Evolutionary conservation across 352 stramenopile genomes (phyloP).

Genomic region (Phytophthora lateralis): DNA sequence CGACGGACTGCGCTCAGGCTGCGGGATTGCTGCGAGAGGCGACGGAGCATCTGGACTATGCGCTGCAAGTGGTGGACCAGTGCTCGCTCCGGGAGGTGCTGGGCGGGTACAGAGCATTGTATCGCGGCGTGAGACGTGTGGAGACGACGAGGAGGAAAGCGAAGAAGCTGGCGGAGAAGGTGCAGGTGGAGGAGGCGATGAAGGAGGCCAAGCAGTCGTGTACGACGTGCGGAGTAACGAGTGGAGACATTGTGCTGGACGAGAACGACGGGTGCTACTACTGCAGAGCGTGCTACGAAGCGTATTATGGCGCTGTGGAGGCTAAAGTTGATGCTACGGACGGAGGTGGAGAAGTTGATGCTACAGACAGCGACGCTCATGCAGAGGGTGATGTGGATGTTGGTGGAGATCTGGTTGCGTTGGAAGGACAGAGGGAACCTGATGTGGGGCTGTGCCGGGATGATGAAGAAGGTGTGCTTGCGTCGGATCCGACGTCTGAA

Average conservation of each 20-base stretch:
- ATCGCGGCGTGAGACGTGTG: conserved; percentile 33
- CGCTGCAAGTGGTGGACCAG: conserved; percentile 50
- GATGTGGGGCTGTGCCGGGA: not conserved
- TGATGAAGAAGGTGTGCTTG: not conserved
- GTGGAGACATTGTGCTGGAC: conserved; percentile 53
- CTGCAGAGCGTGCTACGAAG: conserved; percentile 68
- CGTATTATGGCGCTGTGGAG: conserved; percentile 55
- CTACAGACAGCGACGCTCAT: not conserved
- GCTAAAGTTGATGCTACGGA: not conserved
- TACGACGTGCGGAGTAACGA: conserved; percentile 50
- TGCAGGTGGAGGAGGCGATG: conserved; percentile 8
- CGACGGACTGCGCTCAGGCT: not conserved
- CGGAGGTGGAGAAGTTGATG: conserved; percentile 1
- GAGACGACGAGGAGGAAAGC: conserved; percentile 20
- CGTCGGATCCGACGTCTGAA: conserved; percentile 1
- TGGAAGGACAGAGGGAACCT: not conserved
- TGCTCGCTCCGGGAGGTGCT: conserved; percentile 37
- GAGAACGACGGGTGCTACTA: conserved; percentile 71
- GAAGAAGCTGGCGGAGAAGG: conserved; percentile 17
- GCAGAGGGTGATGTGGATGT: not conserved
- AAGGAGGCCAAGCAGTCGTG: conserved; percentile 24
- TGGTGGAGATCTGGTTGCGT: not conserved
- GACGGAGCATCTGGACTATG: conserved; percentile 51
- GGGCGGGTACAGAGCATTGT: conserved; percentile 29
- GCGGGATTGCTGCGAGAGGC: conserved; percentile 31